Evolutionary conservation across 805 yeast genomes (phyloP).

Genomic region (Schizosaccharomyces cryophilus): DNA sequence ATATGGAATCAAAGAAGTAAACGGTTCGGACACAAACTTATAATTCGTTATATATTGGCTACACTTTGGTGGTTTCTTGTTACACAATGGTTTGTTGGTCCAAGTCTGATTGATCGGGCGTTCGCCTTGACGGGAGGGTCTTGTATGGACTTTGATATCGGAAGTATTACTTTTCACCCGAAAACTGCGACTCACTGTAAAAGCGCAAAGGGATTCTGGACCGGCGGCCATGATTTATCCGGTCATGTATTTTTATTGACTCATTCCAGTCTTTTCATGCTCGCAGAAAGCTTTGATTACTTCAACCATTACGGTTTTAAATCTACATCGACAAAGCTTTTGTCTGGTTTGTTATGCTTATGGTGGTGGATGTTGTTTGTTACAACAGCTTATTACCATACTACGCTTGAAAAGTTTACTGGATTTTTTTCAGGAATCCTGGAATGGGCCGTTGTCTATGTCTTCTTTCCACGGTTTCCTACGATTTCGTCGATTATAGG

Average conservation of each 20-base stretch:
- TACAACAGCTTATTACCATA: constrained; percentile 70
- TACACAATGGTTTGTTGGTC: constrained; percentile 69
- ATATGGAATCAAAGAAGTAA: constrained; percentile 5
- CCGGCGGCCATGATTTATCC: constrained; percentile 85
- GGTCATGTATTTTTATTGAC: constrained; percentile 73
- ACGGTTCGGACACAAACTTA: not conserved
- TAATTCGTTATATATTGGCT: constrained; percentile 23
- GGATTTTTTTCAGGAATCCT: constrained; percentile 8
- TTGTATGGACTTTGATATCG: constrained; percentile 20
- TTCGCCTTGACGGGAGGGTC: constrained; percentile 64
- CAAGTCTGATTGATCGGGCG: constrained; percentile 71
- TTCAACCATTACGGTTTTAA: not conserved
- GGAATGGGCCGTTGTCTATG: constrained; percentile 7
- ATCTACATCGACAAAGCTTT: constrained; percentile 15
- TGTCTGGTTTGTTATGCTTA: constrained; percentile 13
- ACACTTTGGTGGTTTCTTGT: constrained; percentile 68
- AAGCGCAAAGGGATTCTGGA: constrained; percentile 38
- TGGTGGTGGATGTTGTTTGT: constrained; percentile 79
- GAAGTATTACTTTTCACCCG: not conserved
- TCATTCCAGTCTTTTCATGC: constrained; percentile 37
- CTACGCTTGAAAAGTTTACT: constrained; percentile 31
- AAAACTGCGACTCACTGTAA: constrained; percentile 25
- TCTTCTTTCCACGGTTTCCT: not conserved
- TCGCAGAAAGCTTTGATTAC: constrained; percentile 33
- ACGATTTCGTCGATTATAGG: not conserved